These are phyloP conservation scores for Eragrostis tef DNA, from an alignment of 202 grass and related monocot genomes.

Conservation along the genomic window DNA sequence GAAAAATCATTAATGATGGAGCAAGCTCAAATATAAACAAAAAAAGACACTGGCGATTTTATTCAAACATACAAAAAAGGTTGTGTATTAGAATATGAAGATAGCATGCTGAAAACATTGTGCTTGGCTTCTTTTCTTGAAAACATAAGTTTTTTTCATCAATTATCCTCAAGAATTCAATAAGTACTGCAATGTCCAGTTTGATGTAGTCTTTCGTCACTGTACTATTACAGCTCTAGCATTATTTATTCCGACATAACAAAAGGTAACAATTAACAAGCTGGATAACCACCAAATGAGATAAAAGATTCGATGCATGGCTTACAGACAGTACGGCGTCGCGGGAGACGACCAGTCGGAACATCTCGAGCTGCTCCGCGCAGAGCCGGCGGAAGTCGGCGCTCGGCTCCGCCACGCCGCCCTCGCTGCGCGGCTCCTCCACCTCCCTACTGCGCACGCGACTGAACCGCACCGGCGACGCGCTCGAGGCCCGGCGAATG, in stretches of 20 bases:
- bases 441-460: conserved; percentile 37
- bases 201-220: not conserved
- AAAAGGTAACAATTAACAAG: not conserved
- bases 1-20: conserved; percentile 1
- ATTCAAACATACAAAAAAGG: not conserved
- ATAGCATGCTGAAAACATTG: not conserved
- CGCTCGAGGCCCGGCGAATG: conserved; percentile 59
- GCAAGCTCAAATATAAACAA: not conserved
- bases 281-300: not conserved
- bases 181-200: not conserved
- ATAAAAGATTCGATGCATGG: not conserved
- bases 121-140: no score
- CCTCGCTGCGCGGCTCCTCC: conserved; percentile 29
- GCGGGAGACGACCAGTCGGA: conserved; percentile 54
- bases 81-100: not conserved
- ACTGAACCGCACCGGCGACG: conserved; percentile 65
- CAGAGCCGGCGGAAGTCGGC: conserved; percentile 68
- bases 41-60: not conserved
- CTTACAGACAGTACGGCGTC: conserved; percentile 65
- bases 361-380: conserved; percentile 73
- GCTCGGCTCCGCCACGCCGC: conserved; percentile 52
- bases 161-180: not conserved
- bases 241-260: not conserved
- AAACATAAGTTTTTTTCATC: no score
- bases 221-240: not conserved